Evolutionary conservation across 2,329 filamentous ascomycete genomes (phyloP).

Genomic region (Emergomyces africanus): DNA sequence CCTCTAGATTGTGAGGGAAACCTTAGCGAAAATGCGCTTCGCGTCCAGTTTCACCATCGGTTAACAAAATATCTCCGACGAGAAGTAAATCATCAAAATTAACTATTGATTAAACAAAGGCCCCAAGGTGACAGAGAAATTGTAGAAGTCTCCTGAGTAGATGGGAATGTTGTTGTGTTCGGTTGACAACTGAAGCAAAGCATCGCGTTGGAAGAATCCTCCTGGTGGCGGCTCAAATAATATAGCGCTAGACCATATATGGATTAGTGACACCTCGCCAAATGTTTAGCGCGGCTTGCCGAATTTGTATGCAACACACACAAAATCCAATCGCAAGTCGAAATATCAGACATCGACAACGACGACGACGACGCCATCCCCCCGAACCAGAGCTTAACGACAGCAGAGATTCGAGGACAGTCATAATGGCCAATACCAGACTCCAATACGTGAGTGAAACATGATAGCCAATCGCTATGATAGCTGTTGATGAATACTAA

Average conservation of each 20-base stretch:
- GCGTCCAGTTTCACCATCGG: slow-evolving; percentile 7
- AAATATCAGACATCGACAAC: slow-evolving; percentile 32
- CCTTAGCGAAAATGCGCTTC: background rate
- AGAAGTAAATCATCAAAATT: background rate
- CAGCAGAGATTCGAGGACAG: slow-evolving; percentile 30
- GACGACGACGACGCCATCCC: slow-evolving; percentile 30
- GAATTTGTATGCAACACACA: slow-evolving; percentile 31
- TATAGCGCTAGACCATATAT: slow-evolving; percentile 14
- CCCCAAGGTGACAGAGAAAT: background rate
- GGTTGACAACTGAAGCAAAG: slow-evolving; percentile 1
- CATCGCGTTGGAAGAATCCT: slow-evolving; percentile 9
- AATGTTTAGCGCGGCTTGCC: slow-evolving; percentile 26
- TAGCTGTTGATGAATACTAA: slow-evolving; percentile 15
- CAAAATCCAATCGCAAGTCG: slow-evolving; percentile 25
- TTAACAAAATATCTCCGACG: background rate
- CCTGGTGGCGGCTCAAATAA: slow-evolving; percentile 24
- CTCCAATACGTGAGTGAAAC: slow-evolving; percentile 34
- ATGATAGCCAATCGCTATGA: background rate
- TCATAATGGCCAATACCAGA: slow-evolving; percentile 42
- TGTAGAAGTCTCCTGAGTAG: background rate
- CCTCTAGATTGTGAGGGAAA: background rate
- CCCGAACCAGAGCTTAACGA: slow-evolving; percentile 27
- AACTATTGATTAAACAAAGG: background rate
- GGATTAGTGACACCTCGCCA: slow-evolving; percentile 25
- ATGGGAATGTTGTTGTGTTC: background rate